Evolutionary conservation across 2,329 filamentous ascomycete genomes (phyloP), one percentile per base, ranked within the genome.

Genomic region (Penicillium sumatraense): DNA sequence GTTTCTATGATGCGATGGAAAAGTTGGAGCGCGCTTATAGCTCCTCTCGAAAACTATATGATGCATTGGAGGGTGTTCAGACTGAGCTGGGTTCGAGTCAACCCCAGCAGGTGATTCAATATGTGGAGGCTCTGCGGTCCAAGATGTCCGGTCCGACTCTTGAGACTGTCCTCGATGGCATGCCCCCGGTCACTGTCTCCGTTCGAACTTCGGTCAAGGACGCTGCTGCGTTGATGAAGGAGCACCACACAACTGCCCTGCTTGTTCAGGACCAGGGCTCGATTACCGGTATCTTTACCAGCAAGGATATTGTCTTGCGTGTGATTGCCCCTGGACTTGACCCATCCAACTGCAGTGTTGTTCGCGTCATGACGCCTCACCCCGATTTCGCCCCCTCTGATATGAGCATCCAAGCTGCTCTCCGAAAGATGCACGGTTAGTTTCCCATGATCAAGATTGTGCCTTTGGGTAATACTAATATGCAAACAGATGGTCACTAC

Each of bases 1-100:
- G 95, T 78, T 99, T 99, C 77, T 99, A 99, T 78, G 95, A 99
- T 78, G 95, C 95, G 40, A 99, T 99, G 95, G 95, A 99, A 81
- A 99, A 99, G 81, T 81, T 99, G 57, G 95, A 99, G 81, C 89
- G 95, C 49, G 95, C 95, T 48, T 99, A 99, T 75, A 92, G 91
- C 62, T 98, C 95, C 14, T 99, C 95, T n/a, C 87, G 95, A 65
- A 96, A 97, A 77, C 84, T 99, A 20, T 98, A 99, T 75, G 95
- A 98, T 80, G 95, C 95, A 29, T 80, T 99, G 55, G 95, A 99
- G 78, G 95, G 95, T 75, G 95, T 99, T 3, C 95, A 99, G 78
- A 96, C 93, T 2, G 95, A 99, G 76, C 83, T 99, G 31, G 95
- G 95, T 36, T 89, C 93, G 49, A 96, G 90, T 71, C 95, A 99